Percentiles rank a stretch among this genome's conserved stretches.
Evolutionary conservation across 306 rosid genomes (phyloP).

Genomic region (Lagenaria siceraria): DNA sequence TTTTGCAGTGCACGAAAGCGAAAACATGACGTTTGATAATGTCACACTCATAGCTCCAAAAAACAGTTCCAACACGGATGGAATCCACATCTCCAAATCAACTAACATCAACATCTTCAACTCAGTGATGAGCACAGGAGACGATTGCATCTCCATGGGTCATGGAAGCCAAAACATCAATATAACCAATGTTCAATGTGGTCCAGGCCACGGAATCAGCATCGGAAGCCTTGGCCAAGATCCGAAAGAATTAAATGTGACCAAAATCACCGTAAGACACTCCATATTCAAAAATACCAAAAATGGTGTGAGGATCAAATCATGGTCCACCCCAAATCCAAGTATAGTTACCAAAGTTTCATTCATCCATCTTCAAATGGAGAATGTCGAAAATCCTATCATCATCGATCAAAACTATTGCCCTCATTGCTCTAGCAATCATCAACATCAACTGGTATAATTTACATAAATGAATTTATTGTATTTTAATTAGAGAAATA

Average conservation of each 20-base stretch:
- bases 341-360: slow-evolving; percentile 6
- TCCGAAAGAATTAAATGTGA: neutral
- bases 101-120: neutral
- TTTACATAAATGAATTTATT: neutral
- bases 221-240: slow-evolving; percentile 16
- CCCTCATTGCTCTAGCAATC: neutral
- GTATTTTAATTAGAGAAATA: neutral
- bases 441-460: neutral
- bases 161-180: too few species aligned
- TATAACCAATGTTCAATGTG: too few species aligned
- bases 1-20: slow-evolving; percentile 1
- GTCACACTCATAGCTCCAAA: slow-evolving; percentile 14
- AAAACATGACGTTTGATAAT: neutral
- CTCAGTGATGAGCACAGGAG: slow-evolving; percentile 15
- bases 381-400: slow-evolving; percentile 18
- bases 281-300: slow-evolving; percentile 12
- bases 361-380: slow-evolving; percentile 3
- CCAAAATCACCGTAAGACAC: neutral
- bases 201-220: slow-evolving; percentile 1
- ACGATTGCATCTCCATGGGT: slow-evolving; percentile 12
- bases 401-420: slow-evolving; percentile 32
- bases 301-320: slow-evolving; percentile 27
- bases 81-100: slow-evolving; percentile 17
- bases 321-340: slow-evolving; percentile 14
- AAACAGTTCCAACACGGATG: slow-evolving; percentile 23